These are phyloP conservation scores for Lachnellula hyalina DNA, from an alignment of 2,329 filamentous ascomycete species.

Conservation along the genomic window DNA sequence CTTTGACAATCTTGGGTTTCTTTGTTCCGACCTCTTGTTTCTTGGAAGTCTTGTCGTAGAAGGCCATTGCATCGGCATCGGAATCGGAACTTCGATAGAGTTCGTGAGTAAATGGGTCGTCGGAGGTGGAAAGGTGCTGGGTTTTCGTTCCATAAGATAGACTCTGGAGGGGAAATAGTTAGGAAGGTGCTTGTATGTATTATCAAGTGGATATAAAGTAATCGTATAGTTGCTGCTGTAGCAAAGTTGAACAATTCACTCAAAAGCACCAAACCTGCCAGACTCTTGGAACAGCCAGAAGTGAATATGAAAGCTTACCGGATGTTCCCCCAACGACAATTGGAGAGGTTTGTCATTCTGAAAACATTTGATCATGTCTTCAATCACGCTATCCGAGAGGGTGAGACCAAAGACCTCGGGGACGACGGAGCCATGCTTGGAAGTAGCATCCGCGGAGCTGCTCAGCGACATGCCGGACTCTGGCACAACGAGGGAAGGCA, in stretches of 20 bases:
- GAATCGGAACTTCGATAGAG: conserved; percentile 49
- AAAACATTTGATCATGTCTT: conserved; percentile 57
- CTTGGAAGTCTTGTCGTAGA: conserved; percentile 10
- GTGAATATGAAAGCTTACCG: conserved; percentile 44
- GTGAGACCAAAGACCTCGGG: conserved; percentile 53
- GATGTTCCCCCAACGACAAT: conserved; percentile 51
- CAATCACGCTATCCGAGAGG: conserved; percentile 53
- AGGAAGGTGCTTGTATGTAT: conserved; percentile 7
- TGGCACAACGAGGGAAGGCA: conserved; percentile 52
- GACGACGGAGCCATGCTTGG: conserved; percentile 42
- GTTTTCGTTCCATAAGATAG: conserved; percentile 49
- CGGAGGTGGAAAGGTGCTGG: conserved; percentile 41
- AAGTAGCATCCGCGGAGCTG: conserved; percentile 30
- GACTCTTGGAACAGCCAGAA: not conserved
- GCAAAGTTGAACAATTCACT: not conserved
- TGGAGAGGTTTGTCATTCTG: conserved; percentile 52
- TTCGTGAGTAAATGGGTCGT: conserved; percentile 47
- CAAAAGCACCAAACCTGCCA: not conserved
- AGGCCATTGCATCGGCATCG: conserved; percentile 47
- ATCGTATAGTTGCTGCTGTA: conserved; percentile 1
- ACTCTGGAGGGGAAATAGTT: conserved; percentile 36
- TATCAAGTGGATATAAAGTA: conserved; percentile 4
- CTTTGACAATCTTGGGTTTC: not conserved
- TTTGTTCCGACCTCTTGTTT: conserved; percentile 6
- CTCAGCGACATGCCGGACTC: conserved; percentile 54